Conservation (phyloP, 83 land plant species). For the Larix sibirica region DNA sequence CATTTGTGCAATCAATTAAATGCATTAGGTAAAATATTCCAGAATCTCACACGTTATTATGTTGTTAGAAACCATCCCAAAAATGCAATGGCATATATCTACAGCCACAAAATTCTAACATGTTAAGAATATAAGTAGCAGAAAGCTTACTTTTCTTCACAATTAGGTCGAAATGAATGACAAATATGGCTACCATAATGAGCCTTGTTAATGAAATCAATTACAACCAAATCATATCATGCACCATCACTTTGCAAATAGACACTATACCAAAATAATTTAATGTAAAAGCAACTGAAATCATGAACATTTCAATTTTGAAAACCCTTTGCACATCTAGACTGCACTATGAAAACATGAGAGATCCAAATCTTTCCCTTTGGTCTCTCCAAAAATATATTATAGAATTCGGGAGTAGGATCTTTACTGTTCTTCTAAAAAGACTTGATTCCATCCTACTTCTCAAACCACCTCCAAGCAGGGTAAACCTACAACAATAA, state of each 20-base stretch:
- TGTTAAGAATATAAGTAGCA: not conserved
- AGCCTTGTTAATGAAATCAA: conserved; percentile 99
- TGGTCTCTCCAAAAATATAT: conserved; percentile 92
- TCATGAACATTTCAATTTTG: not conserved
- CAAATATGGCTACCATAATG: conserved; percentile 98
- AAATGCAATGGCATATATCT: not conserved
- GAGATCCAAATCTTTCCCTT: conserved; percentile 51
- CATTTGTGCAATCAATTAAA: too few species aligned
- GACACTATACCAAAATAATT: not conserved
- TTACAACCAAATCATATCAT: conserved; percentile 96
- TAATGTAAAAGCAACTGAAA: not conserved
- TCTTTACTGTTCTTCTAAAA: conserved; percentile 86
- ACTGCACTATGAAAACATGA: conserved; percentile 1
- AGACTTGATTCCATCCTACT: conserved; percentile 91
- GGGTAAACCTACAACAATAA: conserved; percentile 78
- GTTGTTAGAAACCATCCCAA: not conserved
- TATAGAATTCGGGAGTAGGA: conserved; percentile 95
- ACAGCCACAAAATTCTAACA: not conserved
- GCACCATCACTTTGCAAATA: conserved; percentile 86
- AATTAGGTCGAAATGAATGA: conserved; percentile 97
- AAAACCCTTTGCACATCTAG: conserved; percentile 1
- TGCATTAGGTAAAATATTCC: too few species aligned
- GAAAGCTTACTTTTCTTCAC: conserved; percentile 92
- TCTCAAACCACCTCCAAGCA: conserved; percentile 99
- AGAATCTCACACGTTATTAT: not conserved